Evolutionary conservation across 305 asterid genomes (phyloP).

Genomic region (Solanum hybrid): DNA sequence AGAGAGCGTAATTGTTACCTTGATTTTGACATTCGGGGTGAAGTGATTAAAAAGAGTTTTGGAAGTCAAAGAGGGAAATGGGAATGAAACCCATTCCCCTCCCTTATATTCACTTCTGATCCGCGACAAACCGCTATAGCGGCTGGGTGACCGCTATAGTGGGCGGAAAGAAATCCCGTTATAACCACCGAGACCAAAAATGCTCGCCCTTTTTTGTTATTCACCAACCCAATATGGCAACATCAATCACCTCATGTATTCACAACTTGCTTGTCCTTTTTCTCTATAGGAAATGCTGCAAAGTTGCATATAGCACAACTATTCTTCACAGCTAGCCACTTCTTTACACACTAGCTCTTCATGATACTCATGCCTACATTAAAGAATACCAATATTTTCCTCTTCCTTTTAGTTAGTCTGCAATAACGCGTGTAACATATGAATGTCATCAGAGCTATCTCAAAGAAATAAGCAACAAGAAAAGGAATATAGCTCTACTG

Average conservation of each 20-base stretch:
- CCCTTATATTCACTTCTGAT: neutral
- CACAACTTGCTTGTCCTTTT: slow-evolving; percentile 9
- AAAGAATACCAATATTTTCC: slow-evolving; percentile 29
- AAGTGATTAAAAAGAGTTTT: neutral
- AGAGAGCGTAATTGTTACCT: neutral
- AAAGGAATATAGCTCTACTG: no score
- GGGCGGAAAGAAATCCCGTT: neutral
- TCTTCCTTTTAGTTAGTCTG: slow-evolving; percentile 31
- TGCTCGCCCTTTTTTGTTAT: neutral
- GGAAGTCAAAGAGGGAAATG: neutral
- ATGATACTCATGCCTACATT: slow-evolving; percentile 65
- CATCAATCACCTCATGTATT: neutral
- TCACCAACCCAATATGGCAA: neutral
- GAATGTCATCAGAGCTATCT: neutral
- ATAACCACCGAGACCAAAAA: neutral
- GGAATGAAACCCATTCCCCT: neutral
- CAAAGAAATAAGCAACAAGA: no score
- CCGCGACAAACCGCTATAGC: neutral
- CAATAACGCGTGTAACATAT: neutral
- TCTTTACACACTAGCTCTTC: slow-evolving; percentile 38
- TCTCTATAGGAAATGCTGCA: slow-evolving; percentile 23
- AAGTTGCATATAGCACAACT: slow-evolving; percentile 60
- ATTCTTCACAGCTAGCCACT: slow-evolving; percentile 50
- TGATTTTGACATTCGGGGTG: no score
- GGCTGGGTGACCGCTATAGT: no score